Percentiles rank a stretch among this genome's conserved stretches.
Evolutionary conservation across 2,329 filamentous ascomycete species (phyloP).

Genomic region (Calonectria hongkongensis): DNA sequence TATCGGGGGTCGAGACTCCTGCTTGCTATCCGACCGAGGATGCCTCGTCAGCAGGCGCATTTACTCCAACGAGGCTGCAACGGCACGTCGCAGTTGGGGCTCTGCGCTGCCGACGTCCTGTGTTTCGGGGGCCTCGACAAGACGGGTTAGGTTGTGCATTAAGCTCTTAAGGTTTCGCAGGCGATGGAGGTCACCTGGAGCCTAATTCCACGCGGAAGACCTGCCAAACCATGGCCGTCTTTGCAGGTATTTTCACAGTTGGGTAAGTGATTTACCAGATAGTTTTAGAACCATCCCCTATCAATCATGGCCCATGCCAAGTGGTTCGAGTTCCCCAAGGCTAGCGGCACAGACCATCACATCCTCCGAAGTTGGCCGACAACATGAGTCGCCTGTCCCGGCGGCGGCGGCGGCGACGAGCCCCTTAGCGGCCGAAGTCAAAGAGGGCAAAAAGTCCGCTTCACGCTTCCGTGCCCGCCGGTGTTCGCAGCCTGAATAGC

Average conservation of each 20-base stretch:
- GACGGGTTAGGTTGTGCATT: constrained; percentile 11
- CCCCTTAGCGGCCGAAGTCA: constrained; percentile 11
- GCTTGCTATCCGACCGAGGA: not conserved
- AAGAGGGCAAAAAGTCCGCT: constrained; percentile 24
- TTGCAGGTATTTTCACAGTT: not conserved
- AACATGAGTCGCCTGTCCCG: constrained; percentile 22
- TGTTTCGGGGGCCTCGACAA: not conserved
- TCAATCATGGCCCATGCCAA: not conserved
- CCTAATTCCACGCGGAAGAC: not conserved
- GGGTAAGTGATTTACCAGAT: not conserved
- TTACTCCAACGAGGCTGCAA: not conserved
- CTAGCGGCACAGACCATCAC: constrained; percentile 9
- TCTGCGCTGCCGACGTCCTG: not conserved
- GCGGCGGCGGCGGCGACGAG: constrained; percentile 22
- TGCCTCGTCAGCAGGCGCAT: not conserved
- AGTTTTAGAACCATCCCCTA: not conserved
- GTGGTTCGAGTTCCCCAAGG: constrained; percentile 2
- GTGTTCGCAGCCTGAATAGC: not conserved
- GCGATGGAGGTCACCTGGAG: not conserved
- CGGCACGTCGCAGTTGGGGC: too few species aligned
- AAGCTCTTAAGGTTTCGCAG: constrained; percentile 12
- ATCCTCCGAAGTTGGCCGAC: constrained; percentile 22
- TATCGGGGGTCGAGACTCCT: not conserved
- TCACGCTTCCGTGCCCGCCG: not conserved
- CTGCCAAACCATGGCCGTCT: not conserved